Percentiles rank a stretch among this genome's conserved stretches.
Conservation (phyloP, 2,329 filamentous ascomycete genomes). For the Colletotrichum neosansevieriae region DNA sequence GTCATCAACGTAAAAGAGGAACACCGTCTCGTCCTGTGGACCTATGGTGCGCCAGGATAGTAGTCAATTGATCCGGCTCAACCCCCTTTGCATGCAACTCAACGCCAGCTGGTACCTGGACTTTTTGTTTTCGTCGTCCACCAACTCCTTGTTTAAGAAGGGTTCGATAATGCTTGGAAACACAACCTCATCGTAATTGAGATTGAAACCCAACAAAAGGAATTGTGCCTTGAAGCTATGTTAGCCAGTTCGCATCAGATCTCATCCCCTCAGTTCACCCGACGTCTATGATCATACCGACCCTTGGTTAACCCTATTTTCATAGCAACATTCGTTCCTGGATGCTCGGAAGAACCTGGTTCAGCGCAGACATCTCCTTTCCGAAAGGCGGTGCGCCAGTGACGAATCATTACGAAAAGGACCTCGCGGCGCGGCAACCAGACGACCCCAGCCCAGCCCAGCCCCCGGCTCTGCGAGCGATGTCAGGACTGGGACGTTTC, state of each 20-base stretch:
- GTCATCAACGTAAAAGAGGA: not conserved
- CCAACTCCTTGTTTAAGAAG: no score
- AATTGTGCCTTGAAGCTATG: no score
- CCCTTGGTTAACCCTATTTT: no score
- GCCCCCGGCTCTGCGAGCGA: no score
- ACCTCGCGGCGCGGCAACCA: not conserved
- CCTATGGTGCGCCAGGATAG: not conserved
- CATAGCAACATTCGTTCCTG: not conserved
- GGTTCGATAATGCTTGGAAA: not conserved
- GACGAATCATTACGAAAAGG: not conserved
- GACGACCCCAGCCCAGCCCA: no score
- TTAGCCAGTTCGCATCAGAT: no score
- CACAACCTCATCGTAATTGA: not conserved
- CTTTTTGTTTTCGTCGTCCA: no score
- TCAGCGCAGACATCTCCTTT: conserved; percentile 14
- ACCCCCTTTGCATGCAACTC: not conserved
- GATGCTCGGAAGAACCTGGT: conserved; percentile 25
- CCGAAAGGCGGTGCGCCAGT: not conserved
- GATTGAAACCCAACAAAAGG: no score
- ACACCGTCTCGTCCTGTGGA: not conserved
- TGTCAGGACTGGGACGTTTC: no score
- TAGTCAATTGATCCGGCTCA: not conserved
- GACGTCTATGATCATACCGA: not conserved
- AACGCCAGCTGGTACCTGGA: no score
- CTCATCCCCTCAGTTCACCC: not conserved